These are phyloP conservation scores for Furcasterigmium sp. DNA, from an alignment of 2,329 filamentous ascomycete species.

Conservation along the genomic window DNA sequence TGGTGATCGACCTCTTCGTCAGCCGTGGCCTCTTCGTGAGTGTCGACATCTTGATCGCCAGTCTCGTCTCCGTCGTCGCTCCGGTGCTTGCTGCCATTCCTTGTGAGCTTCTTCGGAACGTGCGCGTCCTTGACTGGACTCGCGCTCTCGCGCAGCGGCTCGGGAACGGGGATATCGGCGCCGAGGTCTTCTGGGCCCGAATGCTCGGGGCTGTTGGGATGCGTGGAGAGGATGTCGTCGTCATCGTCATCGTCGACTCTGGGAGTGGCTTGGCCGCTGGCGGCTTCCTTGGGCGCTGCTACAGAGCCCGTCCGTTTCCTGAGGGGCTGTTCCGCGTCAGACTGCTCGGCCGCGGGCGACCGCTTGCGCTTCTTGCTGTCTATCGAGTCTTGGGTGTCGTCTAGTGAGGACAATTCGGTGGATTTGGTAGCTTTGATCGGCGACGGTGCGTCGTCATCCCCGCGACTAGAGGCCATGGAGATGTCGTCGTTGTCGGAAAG, in stretches of 20 bases:
- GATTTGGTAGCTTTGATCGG: constrained; percentile 25
- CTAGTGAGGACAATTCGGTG: constrained; percentile 17
- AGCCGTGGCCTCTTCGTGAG: constrained; percentile 23
- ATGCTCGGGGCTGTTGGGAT: constrained; percentile 30
- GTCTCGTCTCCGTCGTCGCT: constrained; percentile 16
- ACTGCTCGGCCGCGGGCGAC: constrained; percentile 36
- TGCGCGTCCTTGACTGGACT: constrained; percentile 16
- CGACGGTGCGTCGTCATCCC: constrained; percentile 22
- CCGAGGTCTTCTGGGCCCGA: constrained; percentile 41
- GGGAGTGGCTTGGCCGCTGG: constrained; percentile 17
- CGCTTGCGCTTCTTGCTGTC: constrained; percentile 47
- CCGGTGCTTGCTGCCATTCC: constrained; percentile 33
- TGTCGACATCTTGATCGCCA: constrained; percentile 16
- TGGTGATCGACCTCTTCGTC: constrained; percentile 38
- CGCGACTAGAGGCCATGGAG: constrained; percentile 32
- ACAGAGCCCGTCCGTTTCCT: constrained; percentile 51
- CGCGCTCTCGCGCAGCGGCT: constrained; percentile 17
- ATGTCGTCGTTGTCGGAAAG: constrained; percentile 34
- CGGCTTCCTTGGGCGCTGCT: constrained; percentile 24
- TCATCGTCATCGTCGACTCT: constrained; percentile 29
- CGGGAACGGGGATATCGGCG: constrained; percentile 33
- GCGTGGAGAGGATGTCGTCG: constrained; percentile 28
- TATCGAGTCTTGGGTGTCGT: constrained; percentile 27
- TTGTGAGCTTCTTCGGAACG: constrained; percentile 33
- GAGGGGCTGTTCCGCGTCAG: constrained; percentile 40